These are phyloP conservation scores for Phytophthora pluvialis DNA, from an alignment of 352 stramenopile genomes.

Conservation along the genomic window DNA sequence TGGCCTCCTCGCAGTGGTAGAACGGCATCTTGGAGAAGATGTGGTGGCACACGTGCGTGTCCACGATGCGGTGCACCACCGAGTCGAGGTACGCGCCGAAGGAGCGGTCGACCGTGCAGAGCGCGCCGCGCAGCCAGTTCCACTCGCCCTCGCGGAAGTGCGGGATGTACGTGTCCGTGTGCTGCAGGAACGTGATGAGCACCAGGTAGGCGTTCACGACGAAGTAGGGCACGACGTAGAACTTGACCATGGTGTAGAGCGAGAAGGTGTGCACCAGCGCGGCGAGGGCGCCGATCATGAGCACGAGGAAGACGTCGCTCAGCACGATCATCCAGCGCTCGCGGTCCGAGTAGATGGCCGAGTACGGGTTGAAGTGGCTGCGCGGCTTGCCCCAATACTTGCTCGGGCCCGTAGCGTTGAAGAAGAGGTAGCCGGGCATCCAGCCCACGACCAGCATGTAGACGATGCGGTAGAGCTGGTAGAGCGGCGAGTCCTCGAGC, in stretches of 20 bases:
- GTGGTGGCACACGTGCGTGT: conserved; percentile 98
- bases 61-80: conserved; percentile 97
- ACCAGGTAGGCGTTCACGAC: conserved; percentile 97
- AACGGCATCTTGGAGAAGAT: conserved; percentile 99
- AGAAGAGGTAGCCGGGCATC: conserved; percentile 98
- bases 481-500: conserved; percentile 94
- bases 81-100: conserved; percentile 96
- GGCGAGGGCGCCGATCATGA: conserved; percentile 62
- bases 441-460: conserved; percentile 95
- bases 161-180: conserved; percentile 97
- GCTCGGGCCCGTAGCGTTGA: conserved; percentile 92
- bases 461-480: conserved; percentile 94
- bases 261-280: conserved; percentile 72
- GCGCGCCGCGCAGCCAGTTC: conserved; percentile 96
- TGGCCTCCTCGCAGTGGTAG: conserved; percentile 97
- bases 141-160: conserved; percentile 96
- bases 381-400: conserved; percentile 89
- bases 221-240: conserved; percentile 97
- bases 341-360: conserved; percentile 94
- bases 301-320: conserved; percentile 91
- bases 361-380: conserved; percentile 97
- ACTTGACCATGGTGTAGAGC: conserved; percentile 86
- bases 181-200: conserved; percentile 98
- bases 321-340: conserved; percentile 94
- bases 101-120: conserved; percentile 98